Conservation (phyloP, 106 monocot species). For the Apostasia ramifera region DNA sequence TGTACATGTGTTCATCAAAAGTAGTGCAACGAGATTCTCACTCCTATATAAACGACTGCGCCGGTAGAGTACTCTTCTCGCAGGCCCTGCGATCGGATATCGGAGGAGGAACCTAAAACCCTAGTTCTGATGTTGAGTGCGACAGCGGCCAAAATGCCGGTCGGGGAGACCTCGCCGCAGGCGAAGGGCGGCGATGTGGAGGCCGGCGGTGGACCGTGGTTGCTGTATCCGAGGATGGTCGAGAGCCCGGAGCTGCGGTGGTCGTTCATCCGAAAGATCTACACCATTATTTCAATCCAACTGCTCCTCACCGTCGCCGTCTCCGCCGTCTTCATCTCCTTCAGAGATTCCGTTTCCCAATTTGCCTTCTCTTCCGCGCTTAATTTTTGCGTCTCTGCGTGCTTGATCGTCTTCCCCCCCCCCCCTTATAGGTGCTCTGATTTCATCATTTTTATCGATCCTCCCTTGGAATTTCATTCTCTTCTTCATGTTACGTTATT, state of each 20-base stretch:
- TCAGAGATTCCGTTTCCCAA: constrained; percentile 23
- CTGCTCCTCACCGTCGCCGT: constrained; percentile 47
- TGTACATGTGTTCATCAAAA: too few relatives aligned
- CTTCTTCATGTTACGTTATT: too few relatives aligned
- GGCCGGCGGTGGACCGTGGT: constrained; percentile 22
- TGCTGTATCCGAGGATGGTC: constrained; percentile 62
- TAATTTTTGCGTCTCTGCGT: constrained; percentile 1
- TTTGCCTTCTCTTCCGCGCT: constrained; percentile 31
- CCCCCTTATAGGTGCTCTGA: constrained; percentile 4
- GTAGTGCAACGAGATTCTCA: too few relatives aligned
- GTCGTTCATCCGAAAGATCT: constrained; percentile 63
- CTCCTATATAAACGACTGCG: too few relatives aligned
- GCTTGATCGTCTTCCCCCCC: too few relatives aligned
- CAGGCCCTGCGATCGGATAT: too few relatives aligned
- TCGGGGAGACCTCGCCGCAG: constrained; percentile 1
- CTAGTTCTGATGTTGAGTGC: too few relatives aligned
- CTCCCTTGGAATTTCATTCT: too few relatives aligned
- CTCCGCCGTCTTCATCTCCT: constrained; percentile 39
- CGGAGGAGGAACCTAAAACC: too few relatives aligned
- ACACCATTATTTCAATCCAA: constrained; percentile 44
- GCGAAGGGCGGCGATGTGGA: constrained; percentile 28
- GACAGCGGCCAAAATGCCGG: too few relatives aligned
- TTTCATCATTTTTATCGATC: neutral
- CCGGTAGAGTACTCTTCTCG: too few relatives aligned
- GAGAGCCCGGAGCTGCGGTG: constrained; percentile 67